These are phyloP conservation scores for Botrytis tulipae DNA, from an alignment of 2,329 filamentous ascomycete species.

Conservation along the genomic window DNA sequence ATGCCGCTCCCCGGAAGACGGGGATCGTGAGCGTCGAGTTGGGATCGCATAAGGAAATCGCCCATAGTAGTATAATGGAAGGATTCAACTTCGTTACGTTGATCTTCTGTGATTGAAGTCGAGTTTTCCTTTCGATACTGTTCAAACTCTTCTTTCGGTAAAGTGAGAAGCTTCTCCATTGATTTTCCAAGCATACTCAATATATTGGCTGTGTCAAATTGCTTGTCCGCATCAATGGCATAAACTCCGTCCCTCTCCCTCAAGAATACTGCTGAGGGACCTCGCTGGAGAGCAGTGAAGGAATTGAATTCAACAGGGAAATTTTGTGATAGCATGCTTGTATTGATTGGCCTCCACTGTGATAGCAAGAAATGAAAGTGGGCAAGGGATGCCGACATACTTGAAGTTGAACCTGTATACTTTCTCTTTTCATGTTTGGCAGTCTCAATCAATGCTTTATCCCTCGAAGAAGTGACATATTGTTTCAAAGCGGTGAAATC, in stretches of 20 bases:
- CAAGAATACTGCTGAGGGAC: conserved; percentile 78
- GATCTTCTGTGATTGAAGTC: conserved; percentile 67
- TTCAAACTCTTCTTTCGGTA: conserved; percentile 80
- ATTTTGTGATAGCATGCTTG: conserved; percentile 61
- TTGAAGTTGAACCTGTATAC: conserved; percentile 94
- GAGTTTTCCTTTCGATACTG: conserved; percentile 71
- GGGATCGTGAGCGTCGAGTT: conserved; percentile 85
- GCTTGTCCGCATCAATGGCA: conserved; percentile 93
- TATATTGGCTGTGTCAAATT: conserved; percentile 80
- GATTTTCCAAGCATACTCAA: conserved; percentile 91
- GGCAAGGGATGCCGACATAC: conserved; percentile 82
- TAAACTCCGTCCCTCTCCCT: conserved; percentile 82
- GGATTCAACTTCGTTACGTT: conserved; percentile 69
- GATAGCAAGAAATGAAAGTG: conserved; percentile 95
- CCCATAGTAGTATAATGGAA: conserved; percentile 86
- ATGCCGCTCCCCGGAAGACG: conserved; percentile 87
- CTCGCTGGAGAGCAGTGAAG: conserved; percentile 71
- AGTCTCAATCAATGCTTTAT: conserved; percentile 66
- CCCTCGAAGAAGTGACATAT: conserved; percentile 90
- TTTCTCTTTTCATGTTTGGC: conserved; percentile 67
- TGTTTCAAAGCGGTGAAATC: conserved; percentile 82
- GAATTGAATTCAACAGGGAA: conserved; percentile 61
- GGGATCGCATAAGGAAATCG: conserved; percentile 91
- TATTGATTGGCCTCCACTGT: conserved; percentile 71
- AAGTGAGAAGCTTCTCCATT: conserved; percentile 91